Evolutionary conservation across 148 eudicot species (phyloP).

Genomic region (Amaranthus palmeri): DNA sequence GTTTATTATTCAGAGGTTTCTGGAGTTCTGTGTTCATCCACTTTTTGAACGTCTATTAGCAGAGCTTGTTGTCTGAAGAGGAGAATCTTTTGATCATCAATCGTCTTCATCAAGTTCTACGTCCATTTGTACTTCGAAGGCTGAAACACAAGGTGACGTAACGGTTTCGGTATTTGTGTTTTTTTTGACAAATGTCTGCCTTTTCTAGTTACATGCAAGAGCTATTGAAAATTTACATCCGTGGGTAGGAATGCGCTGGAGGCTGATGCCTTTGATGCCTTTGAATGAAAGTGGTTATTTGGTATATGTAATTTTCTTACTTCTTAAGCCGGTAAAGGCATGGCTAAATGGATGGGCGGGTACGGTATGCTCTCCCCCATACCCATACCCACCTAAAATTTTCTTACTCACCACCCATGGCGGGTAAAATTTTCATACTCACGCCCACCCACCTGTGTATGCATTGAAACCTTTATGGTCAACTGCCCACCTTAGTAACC

Average conservation of each 20-base stretch:
- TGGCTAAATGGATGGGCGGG: too few species aligned
- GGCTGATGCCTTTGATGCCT: background rate
- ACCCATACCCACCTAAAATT: too few species aligned
- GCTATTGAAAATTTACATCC: background rate
- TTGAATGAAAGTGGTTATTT: background rate
- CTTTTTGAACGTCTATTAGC: constrained; percentile 10
- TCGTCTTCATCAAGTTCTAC: constrained; percentile 98
- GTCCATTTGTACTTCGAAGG: constrained; percentile 97
- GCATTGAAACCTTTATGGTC: too few species aligned
- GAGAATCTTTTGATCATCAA: constrained; percentile 95
- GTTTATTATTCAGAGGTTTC: background rate
- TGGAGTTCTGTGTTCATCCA: constrained; percentile 4
- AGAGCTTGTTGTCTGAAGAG: constrained; percentile 95
- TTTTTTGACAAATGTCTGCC: background rate
- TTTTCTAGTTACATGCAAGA: background rate
- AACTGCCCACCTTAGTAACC: too few species aligned
- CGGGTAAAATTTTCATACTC: too few species aligned
- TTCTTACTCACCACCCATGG: too few species aligned
- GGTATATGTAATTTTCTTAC: background rate
- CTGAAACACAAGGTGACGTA: constrained; percentile 84
- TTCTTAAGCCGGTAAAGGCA: too few species aligned
- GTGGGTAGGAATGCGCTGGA: background rate
- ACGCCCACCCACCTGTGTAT: too few species aligned
- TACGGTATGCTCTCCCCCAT: too few species aligned
- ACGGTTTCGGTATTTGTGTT: background rate